phyloP scores from a whole-genome alignment of 345 rosid species.

The Punica granatum region DNA sequence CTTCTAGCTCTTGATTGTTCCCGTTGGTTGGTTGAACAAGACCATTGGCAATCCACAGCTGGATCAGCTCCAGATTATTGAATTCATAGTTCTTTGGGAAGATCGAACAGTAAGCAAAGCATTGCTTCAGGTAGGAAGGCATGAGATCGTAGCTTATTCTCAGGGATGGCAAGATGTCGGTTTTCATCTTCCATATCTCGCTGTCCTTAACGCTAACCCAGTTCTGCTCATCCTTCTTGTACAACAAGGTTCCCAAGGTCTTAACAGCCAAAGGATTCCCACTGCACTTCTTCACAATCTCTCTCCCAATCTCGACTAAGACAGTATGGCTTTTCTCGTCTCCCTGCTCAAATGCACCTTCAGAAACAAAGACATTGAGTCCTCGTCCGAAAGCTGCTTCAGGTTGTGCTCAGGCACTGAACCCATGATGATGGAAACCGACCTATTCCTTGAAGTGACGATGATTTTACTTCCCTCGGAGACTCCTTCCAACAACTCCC shows the following conservation, averaged over 20 bases:
- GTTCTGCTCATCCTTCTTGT: background rate
- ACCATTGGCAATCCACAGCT: conserved; percentile 13
- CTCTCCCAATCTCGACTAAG: conserved; percentile 7
- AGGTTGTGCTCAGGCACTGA: background rate
- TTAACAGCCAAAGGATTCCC: conserved; percentile 22
- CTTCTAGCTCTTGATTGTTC: conserved; percentile 4
- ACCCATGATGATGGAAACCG: background rate
- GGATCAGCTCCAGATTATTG: conserved; percentile 9
- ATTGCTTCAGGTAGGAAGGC: conserved; percentile 29
- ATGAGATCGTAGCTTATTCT: conserved; percentile 28
- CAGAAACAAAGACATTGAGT: conserved; percentile 14
- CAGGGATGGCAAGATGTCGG: conserved; percentile 14
- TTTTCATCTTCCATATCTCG: conserved; percentile 20
- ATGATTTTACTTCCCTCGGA: conserved; percentile 4
- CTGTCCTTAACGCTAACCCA: conserved; percentile 16
- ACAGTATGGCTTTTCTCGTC: conserved; percentile 3
- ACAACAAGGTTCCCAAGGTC: conserved; percentile 14
- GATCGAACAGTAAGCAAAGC: conserved; percentile 32
- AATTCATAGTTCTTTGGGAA: conserved; percentile 24
- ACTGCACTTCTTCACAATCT: conserved; percentile 23
- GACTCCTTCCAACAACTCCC: background rate
- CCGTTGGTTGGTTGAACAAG: conserved; percentile 1
- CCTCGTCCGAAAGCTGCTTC: conserved; percentile 10
- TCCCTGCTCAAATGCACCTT: conserved; percentile 18
- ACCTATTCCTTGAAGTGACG: conserved; percentile 5